Evolutionary conservation across 495 filamentous ascomycete species (phyloP).

Genomic region (Tuber microsphaerosporum): DNA sequence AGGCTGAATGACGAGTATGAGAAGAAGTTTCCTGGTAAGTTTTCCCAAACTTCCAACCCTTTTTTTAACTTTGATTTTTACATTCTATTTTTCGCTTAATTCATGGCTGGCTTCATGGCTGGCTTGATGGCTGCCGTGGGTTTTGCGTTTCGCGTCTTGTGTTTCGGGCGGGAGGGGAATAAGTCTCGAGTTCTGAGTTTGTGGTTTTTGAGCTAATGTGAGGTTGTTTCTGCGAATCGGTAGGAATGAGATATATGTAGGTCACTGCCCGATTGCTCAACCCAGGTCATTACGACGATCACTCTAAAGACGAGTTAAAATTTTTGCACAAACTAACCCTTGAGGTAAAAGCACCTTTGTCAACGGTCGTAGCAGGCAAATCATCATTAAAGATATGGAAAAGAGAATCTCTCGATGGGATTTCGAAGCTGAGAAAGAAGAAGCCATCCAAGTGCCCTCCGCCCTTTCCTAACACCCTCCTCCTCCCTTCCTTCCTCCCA

Average conservation of each 20-base stretch:
- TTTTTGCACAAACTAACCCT: conserved; percentile 9
- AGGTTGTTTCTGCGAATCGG: background rate
- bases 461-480: conserved; percentile 23
- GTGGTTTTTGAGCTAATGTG: conserved; percentile 10
- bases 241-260: conserved; percentile 72
- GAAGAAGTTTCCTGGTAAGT: conserved; percentile 58
- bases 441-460: conserved; percentile 56
- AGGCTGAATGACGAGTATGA: conserved; percentile 77
- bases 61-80: background rate
- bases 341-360: conserved; percentile 63
- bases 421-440: conserved; percentile 59
- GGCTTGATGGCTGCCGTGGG: background rate
- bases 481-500: conserved; percentile 3
- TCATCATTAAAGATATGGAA: conserved; percentile 81
- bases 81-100: conserved; percentile 16
- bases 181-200: background rate
- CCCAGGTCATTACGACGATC: conserved; percentile 16
- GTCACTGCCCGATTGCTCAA: conserved; percentile 37
- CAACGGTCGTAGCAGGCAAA: conserved; percentile 64
- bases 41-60: background rate
- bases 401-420: conserved; percentile 64
- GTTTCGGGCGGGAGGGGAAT: background rate
- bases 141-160: background rate
- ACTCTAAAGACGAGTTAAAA: conserved; percentile 15
- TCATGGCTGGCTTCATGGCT: conserved; percentile 9